Base-by-base conservation (phyloP, 2,329 filamentous ascomycete genomes). In the Parafenestella ontariensis region DNA sequence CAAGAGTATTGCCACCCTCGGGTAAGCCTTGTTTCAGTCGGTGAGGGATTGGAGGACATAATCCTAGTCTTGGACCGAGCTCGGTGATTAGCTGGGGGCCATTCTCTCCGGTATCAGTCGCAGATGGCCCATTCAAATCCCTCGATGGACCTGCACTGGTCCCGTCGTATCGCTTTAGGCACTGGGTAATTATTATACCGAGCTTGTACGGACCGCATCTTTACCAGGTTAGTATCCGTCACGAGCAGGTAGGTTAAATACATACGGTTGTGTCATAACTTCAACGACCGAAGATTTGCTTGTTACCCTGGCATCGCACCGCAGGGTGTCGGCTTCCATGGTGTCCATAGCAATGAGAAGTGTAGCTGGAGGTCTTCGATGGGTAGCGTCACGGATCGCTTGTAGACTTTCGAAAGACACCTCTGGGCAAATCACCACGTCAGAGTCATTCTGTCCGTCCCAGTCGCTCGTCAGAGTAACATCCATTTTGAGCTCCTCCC, bases 241-340 rank as follows among this genome's bases (percentile, higher is more conserved):
- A 7, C 2, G 18, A 3, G 11, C 15, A 7, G 39, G 9, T 21
- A 17, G 31, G 9, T 5, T 36, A 17, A 24, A 7, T 28, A 65
- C 66, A 63, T 58, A 69, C 61, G 69, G 69, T 46, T 71, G 69
- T 23, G 64, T 67, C 15, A 69, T 64, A 7, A 70, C 56, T 37
- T 71, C 67, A 1, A 69, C 65, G 9, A 68, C 59, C 4, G 61
- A 62, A 20, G 61, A 56, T 41, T 59, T 57, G 28, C 50, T 64
- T 6, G 37, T 39, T 2, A 69, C 48, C 9, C 67, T 59, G 7
- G 58, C 64, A 54, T 71, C 67, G 6, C 59, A 60, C 13, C 69
- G 61, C 8, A 71, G 46, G 15, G 65, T 64, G 2, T 68, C 54
- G n/a, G 67, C 67, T 49, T 72, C 65, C 2, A 67, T 46, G 2